phyloP scores from a whole-genome alignment of 352 stramenopile species.

The Aphanomyces euteiches region DNA sequence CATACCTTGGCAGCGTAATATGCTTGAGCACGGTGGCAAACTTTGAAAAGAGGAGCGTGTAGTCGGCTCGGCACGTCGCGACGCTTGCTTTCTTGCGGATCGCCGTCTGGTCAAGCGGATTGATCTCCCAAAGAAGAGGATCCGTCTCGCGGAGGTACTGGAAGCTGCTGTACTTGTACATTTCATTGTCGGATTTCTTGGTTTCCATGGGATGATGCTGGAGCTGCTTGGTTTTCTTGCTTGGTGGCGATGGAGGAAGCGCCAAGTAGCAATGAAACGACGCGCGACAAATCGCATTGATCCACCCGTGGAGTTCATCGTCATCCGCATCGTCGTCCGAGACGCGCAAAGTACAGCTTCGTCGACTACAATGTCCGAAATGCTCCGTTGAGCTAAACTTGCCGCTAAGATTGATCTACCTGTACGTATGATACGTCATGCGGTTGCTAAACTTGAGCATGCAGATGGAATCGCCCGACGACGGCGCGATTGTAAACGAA shows the following conservation, averaged over 20 bases:
- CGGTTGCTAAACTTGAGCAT: constrained; percentile 71
- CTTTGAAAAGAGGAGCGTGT: constrained; percentile 63
- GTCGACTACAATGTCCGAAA: constrained; percentile 16
- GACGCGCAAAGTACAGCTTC: constrained; percentile 50
- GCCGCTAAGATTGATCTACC: constrained; percentile 36
- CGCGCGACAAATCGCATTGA: constrained; percentile 62
- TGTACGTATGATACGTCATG: constrained; percentile 62
- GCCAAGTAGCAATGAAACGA: constrained; percentile 68
- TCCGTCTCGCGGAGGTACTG: constrained; percentile 78
- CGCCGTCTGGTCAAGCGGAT: constrained; percentile 65
- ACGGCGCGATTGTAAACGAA: constrained; percentile 68
- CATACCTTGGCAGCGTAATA: constrained; percentile 57
- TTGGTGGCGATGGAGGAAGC: constrained; percentile 20
- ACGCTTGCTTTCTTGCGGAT: constrained; percentile 65
- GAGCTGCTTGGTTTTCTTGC: constrained; percentile 16
- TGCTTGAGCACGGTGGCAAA: constrained; percentile 57
- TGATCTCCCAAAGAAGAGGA: constrained; percentile 77
- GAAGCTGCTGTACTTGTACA: constrained; percentile 64
- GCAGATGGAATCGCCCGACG: constrained; percentile 50
- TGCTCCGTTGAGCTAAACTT: background rate
- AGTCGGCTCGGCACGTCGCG: constrained; percentile 52
- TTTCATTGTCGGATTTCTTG: constrained; percentile 25
- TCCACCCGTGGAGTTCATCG: constrained; percentile 43
- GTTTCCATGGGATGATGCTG: background rate
- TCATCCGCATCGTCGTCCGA: constrained; percentile 50